A percentile compares a stretch with the other conserved stretches of the same genome.
These are phyloP conservation scores for Selaginella moellendorffii DNA, from an alignment of 75 land plant genomes.

Conservation along the genomic window DNA sequence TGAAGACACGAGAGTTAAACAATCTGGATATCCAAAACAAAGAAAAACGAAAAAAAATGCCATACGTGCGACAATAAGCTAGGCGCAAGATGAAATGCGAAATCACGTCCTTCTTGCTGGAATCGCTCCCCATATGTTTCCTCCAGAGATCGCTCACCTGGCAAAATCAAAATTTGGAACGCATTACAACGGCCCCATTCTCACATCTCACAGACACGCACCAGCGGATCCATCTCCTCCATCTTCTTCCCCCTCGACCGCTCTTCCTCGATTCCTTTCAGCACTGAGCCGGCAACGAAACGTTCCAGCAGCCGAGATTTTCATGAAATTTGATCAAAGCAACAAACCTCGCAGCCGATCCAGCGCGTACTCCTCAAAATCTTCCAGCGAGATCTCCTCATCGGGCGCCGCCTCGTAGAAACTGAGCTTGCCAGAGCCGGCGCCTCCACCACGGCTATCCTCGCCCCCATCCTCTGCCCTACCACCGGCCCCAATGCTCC, in stretches of 20 bases:
- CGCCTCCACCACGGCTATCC: background rate
- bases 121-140: conserved; percentile 59
- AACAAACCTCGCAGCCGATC: conserved; percentile 92
- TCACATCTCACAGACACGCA: conserved; percentile 7
- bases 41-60: too few relatives aligned
- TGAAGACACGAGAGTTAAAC: conserved; percentile 12
- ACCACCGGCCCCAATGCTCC: background rate
- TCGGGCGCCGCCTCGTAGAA: conserved; percentile 51
- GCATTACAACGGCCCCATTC: background rate
- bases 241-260: conserved; percentile 65
- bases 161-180: background rate
- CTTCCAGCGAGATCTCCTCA: conserved; percentile 66
- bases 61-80: conserved; percentile 77
- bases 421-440: background rate
- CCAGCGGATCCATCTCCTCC: conserved; percentile 68
- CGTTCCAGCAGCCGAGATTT: too few relatives aligned
- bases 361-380: conserved; percentile 80
- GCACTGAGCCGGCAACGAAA: too few relatives aligned
- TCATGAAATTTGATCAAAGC: too few relatives aligned
- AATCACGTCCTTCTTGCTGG: conserved; percentile 64
- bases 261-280: conserved; percentile 72
- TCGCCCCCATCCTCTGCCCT: too few relatives aligned
- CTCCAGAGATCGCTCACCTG: conserved; percentile 63
- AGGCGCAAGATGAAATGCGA: conserved; percentile 87
- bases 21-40: background rate